These are phyloP conservation scores for Dryas integrifolia DNA, from an alignment of 331 rosid species.

Conservation along the genomic window DNA sequence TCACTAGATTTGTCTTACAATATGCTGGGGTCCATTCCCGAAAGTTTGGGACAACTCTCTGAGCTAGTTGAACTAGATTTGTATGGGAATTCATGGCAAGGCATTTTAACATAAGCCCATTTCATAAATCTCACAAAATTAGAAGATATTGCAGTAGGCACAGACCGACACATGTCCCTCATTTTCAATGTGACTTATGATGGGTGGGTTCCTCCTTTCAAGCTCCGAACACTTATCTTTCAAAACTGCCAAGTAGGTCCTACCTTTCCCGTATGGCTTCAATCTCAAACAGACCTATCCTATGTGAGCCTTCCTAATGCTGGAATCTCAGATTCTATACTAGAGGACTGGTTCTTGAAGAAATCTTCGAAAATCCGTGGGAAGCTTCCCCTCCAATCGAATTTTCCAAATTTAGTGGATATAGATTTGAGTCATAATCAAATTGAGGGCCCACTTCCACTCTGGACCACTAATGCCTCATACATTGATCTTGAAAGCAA, in stretches of 20 bases:
- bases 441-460: slow-evolving; percentile 12
- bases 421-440: neutral
- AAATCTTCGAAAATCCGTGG: slow-evolving; percentile 16
- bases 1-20: neutral
- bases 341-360: slow-evolving; percentile 10
- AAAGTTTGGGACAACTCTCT: neutral
- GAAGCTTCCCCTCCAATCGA: neutral
- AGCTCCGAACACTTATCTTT: neutral
- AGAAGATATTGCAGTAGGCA: neutral
- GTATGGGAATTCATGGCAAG: neutral
- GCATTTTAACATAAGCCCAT: neutral
- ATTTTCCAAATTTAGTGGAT: neutral
- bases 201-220: slow-evolving; percentile 19
- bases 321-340: slow-evolving; percentile 11
- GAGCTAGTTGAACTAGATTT: neutral
- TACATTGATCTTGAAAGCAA: neutral
- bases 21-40: neutral
- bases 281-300: slow-evolving; percentile 21
- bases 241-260: slow-evolving; percentile 15
- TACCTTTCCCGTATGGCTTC: slow-evolving; percentile 9
- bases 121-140: neutral
- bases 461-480: slow-evolving; percentile 14
- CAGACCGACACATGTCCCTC: neutral
- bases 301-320: neutral
- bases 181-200: neutral